Evolutionary conservation across 139 green algal species (phyloP).

Genomic region (Chlorella vulgaris): DNA sequence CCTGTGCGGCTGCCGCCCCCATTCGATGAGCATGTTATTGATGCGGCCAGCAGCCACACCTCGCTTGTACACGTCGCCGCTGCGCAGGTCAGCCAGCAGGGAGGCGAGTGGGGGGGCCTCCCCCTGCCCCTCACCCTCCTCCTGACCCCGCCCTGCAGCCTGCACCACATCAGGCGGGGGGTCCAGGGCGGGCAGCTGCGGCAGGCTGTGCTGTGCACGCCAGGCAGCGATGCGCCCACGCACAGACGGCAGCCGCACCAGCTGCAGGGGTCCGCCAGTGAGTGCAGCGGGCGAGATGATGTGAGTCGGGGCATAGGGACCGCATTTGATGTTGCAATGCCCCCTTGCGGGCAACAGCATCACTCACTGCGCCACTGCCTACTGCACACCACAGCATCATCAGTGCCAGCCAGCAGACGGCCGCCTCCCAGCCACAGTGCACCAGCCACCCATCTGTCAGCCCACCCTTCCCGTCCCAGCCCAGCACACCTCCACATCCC

Average conservation of each 20-base stretch:
- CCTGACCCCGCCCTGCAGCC: no score
- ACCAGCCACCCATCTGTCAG: no score
- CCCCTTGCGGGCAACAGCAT: no score
- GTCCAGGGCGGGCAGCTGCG: background rate
- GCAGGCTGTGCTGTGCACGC: background rate
- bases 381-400: no score
- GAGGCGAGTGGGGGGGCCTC: no score
- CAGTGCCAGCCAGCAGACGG: no score
- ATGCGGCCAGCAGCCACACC: conserved; percentile 18
- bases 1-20: background rate
- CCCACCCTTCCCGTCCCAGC: no score
- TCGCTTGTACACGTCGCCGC: conserved; percentile 6
- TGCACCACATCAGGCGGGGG: background rate
- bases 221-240: conserved; percentile 1
- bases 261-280: background rate
- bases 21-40: conserved; percentile 30
- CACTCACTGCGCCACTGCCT: no score
- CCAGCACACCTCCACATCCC: conserved; percentile 46
- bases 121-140: background rate
- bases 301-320: no score
- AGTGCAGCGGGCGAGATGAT: background rate
- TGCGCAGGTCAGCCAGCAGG: background rate
- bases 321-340: background rate
- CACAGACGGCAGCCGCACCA: background rate
- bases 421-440: no score